Percentiles rank a stretch among this genome's conserved stretches.
These are phyloP conservation scores for Populus alba DNA, from an alignment of 345 rosid species.

Conservation along the genomic window DNA sequence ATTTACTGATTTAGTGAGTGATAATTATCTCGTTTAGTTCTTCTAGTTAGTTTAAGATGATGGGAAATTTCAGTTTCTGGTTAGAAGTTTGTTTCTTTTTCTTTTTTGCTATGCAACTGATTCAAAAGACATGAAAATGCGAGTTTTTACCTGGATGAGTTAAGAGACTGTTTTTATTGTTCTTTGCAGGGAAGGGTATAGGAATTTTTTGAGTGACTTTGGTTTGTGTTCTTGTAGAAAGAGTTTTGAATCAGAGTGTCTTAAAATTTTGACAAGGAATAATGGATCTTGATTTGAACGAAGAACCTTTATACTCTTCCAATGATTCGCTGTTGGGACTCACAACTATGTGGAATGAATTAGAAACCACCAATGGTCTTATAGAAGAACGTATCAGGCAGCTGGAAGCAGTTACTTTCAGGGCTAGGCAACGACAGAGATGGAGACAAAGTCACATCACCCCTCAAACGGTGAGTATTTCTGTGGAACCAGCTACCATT, in stretches of 20 bases:
- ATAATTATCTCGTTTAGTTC: neutral
- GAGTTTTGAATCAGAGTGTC: neutral
- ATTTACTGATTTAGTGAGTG: neutral
- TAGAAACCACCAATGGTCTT: slow-evolving; percentile 43
- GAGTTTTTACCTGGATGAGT: neutral
- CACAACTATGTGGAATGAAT: slow-evolving; percentile 39
- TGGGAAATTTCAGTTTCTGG: neutral
- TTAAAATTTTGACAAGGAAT: slow-evolving; percentile 8
- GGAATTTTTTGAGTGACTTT: neutral
- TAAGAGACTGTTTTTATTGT: neutral
- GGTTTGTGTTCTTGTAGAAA: neutral
- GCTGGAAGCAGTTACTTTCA: slow-evolving; percentile 46
- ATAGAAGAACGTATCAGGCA: slow-evolving; percentile 60
- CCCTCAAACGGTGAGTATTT: slow-evolving; percentile 12
- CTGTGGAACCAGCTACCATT: slow-evolving; percentile 19
- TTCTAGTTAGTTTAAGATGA: neutral
- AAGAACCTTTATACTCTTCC: slow-evolving; percentile 35
- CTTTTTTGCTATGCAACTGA: neutral
- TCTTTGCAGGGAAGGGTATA: neutral
- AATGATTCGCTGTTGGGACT: slow-evolving; percentile 29
- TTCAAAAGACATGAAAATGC: too few species aligned
- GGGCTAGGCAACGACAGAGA: slow-evolving; percentile 44
- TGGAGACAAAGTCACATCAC: slow-evolving; percentile 27
- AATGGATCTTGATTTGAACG: slow-evolving; percentile 60
- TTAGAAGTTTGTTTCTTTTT: neutral